A percentile compares a stretch with the other conserved stretches of the same genome.
Conservation (phyloP, 2,329 filamentous ascomycete species). For the Aureobasidium mangrovei region DNA sequence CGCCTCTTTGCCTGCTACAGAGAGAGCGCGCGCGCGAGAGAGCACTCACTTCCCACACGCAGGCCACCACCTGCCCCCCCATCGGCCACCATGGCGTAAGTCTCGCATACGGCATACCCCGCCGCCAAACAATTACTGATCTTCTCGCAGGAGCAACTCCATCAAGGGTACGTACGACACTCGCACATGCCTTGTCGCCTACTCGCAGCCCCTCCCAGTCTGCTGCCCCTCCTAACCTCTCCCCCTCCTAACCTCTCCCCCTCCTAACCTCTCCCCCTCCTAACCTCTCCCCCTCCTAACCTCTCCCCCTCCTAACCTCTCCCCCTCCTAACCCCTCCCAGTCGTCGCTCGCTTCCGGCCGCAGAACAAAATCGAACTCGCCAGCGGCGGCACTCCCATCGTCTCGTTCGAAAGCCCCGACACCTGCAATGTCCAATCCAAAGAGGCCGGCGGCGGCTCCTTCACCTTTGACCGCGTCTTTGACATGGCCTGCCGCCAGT, state of each 20-base stretch:
- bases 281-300: slow-evolving; percentile 33
- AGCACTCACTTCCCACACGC: neutral
- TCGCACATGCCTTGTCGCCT: neutral
- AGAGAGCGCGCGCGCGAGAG: neutral
- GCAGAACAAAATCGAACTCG: slow-evolving; percentile 89
- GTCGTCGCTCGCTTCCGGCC: slow-evolving; percentile 97
- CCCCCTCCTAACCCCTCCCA: slow-evolving; percentile 39
- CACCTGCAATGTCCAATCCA: slow-evolving; percentile 79
- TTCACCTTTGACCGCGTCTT: slow-evolving; percentile 99
- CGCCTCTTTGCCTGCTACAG: too few species aligned
- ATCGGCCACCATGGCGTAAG: slow-evolving; percentile 40
- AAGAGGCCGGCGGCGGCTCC: slow-evolving; percentile 62
- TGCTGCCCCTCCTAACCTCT: too few species aligned
- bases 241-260: neutral
- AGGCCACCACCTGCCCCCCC: slow-evolving; percentile 6
- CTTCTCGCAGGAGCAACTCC: slow-evolving; percentile 34
- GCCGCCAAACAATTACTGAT: slow-evolving; percentile 13
- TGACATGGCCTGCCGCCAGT: slow-evolving; percentile 82
- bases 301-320: neutral
- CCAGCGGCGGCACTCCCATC: slow-evolving; percentile 83
- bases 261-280: neutral
- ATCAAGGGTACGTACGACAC: slow-evolving; percentile 35
- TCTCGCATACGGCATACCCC: slow-evolving; percentile 17
- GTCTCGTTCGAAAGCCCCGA: slow-evolving; percentile 83
- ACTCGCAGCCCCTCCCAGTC: neutral